Evolutionary conservation across 768 basidiomycete species (phyloP).

Genomic region (Galerina marginata): DNA sequence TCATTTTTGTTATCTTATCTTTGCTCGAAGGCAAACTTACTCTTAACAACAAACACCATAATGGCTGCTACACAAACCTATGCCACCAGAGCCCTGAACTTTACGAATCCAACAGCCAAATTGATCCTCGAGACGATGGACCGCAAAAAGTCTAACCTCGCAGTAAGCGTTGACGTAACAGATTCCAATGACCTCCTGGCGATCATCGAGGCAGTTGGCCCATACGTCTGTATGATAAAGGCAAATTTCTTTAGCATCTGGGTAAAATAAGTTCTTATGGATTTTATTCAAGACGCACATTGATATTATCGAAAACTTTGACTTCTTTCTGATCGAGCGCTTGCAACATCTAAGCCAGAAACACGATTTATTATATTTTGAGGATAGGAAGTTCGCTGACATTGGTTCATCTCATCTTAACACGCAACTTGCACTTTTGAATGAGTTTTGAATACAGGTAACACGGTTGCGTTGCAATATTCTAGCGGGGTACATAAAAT

Average conservation of each 20-base stretch:
- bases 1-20: constrained; percentile 5
- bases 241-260: constrained; percentile 44
- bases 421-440: background rate
- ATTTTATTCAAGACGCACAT: constrained; percentile 80
- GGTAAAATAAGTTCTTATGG: constrained; percentile 24
- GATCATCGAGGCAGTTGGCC: constrained; percentile 89
- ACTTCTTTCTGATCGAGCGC: constrained; percentile 67
- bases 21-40: background rate
- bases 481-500: constrained; percentile 92
- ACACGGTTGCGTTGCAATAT: constrained; percentile 96
- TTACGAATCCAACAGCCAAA: constrained; percentile 79
- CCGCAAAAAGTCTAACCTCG: constrained; percentile 89
- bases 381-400: constrained; percentile 98
- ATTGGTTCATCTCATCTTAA: constrained; percentile 68
- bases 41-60: constrained; percentile 35
- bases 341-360: constrained; percentile 74
- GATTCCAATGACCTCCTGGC: constrained; percentile 76
- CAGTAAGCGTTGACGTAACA: constrained; percentile 95
- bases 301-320: constrained; percentile 94
- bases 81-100: constrained; percentile 58
- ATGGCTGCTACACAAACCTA: constrained; percentile 57
- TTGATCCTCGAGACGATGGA: constrained; percentile 82
- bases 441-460: constrained; percentile 60
- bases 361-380: constrained; percentile 95
- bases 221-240: constrained; percentile 94